phyloP scores from a whole-genome alignment of 345 rosid species.

The Eucalyptus tenuipes region DNA sequence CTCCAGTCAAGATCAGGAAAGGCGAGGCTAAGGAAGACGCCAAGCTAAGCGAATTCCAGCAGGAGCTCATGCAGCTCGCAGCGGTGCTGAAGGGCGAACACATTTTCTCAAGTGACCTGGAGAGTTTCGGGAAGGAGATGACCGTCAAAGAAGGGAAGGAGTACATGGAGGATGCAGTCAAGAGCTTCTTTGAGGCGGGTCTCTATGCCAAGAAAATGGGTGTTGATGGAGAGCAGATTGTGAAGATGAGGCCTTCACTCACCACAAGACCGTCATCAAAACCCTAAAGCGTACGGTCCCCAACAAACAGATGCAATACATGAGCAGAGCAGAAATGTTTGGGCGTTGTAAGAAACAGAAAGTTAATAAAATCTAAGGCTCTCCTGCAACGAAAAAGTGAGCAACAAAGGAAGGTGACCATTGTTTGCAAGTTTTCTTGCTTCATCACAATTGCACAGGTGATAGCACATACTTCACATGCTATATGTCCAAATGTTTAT shows the following conservation, averaged over 20 bases:
- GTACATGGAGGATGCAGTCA: slow-evolving; percentile 80
- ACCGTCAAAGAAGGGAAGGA: slow-evolving; percentile 67
- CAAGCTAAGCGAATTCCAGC: slow-evolving; percentile 65
- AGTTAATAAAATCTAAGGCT: neutral
- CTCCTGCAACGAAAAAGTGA: neutral
- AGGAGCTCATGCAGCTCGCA: slow-evolving; percentile 73
- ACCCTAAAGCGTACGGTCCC: neutral
- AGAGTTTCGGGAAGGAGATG: slow-evolving; percentile 44
- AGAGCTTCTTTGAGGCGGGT: slow-evolving; percentile 61
- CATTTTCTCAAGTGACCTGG: slow-evolving; percentile 35
- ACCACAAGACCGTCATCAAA: slow-evolving; percentile 42
- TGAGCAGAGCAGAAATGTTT: neutral
- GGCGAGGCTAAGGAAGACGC: slow-evolving; percentile 59
- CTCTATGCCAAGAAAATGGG: slow-evolving; percentile 59
- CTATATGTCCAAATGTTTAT: neutral
- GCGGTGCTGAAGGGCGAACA: slow-evolving; percentile 74
- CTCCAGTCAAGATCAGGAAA: slow-evolving; percentile 46
- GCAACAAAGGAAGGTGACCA: neutral
- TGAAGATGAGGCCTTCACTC: slow-evolving; percentile 78
- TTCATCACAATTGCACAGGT: neutral
- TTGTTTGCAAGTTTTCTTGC: neutral
- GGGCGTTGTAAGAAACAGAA: neutral
- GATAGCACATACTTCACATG: neutral
- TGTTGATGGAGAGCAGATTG: slow-evolving; percentile 60
- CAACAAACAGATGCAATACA: neutral